A percentile compares a stretch with the other conserved stretches of the same genome.
Evolutionary conservation across 2,329 filamentous ascomycete species (phyloP).

Genomic region (Claviceps spartinae): DNA sequence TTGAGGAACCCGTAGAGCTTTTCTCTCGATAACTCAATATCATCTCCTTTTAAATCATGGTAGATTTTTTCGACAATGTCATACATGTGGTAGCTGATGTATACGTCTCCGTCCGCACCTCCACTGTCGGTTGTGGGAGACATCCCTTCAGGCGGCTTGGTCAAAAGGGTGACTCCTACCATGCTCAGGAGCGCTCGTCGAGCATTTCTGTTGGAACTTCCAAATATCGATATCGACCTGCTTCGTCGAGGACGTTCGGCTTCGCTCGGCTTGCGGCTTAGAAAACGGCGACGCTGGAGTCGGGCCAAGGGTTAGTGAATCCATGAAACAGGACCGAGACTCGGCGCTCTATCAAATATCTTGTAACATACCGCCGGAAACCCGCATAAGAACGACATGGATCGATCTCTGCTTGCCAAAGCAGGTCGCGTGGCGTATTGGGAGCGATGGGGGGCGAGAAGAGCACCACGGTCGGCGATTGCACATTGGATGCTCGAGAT

Average conservation of each 20-base stretch:
- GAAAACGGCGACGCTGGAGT: conserved; percentile 9
- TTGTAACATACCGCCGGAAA: conserved; percentile 12
- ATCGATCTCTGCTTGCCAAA: not conserved
- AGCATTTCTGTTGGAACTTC: conserved; percentile 20
- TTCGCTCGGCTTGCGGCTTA: conserved; percentile 5
- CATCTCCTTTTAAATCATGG: conserved; percentile 26
- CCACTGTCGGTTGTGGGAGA: conserved; percentile 13
- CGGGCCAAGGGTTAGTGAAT: conserved; percentile 2
- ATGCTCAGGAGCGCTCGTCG: conserved; percentile 18
- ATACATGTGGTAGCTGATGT: conserved; percentile 35
- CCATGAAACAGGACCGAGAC: not conserved
- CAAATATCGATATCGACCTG: conserved; percentile 27
- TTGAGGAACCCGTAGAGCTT: conserved; percentile 36
- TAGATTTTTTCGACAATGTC: conserved; percentile 35
- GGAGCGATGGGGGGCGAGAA: not conserved
- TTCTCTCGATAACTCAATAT: conserved; percentile 17
- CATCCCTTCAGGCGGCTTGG: conserved; percentile 11
- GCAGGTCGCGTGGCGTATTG: not conserved
- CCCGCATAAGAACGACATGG: conserved; percentile 13
- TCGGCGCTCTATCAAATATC: not conserved
- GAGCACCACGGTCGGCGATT: not conserved
- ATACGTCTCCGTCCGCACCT: conserved; percentile 17
- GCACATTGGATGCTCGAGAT: not conserved
- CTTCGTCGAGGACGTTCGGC: conserved; percentile 16
- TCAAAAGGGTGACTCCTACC: conserved; percentile 19